Evolutionary conservation across 306 rosid species (phyloP).

Genomic region (Ormosia semicastrata): DNA sequence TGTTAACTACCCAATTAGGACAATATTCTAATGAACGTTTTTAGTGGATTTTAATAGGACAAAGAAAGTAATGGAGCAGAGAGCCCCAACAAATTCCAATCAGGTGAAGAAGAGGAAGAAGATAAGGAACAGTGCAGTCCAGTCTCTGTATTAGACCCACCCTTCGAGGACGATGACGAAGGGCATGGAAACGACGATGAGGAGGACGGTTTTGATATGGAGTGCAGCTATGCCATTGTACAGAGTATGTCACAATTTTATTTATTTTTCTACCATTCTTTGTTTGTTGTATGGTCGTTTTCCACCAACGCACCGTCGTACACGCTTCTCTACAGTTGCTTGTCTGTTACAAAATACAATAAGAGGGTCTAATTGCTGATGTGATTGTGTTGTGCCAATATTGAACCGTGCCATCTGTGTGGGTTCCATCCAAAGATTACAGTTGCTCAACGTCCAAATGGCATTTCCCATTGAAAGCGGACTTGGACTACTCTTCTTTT

Average conservation of each 20-base stretch:
- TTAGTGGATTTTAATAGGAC: conserved; percentile 39
- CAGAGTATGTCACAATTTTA: conserved; percentile 68
- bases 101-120: conserved; percentile 70
- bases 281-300: conserved; percentile 49
- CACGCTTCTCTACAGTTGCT: conserved; percentile 23
- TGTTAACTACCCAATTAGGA: not conserved
- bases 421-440: conserved; percentile 60
- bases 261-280: conserved; percentile 33
- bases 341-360: conserved; percentile 17
- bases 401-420: conserved; percentile 43
- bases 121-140: conserved; percentile 97
- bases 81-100: conserved; percentile 35
- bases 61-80: conserved; percentile 36
- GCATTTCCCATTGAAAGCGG: conserved; percentile 32
- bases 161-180: conserved; percentile 69
- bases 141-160: conserved; percentile 92
- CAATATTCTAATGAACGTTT: not conserved
- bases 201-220: conserved; percentile 51
- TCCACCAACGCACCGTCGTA: conserved; percentile 34
- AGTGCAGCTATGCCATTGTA: conserved; percentile 79
- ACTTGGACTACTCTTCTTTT: not conserved
- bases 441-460: conserved; percentile 14
- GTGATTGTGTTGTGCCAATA: conserved; percentile 37
- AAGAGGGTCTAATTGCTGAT: conserved; percentile 13
- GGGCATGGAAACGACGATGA: conserved; percentile 43